These are phyloP conservation scores for Spathaspora arborariae DNA, from an alignment of 805 yeast genomes.

Conservation along the genomic window DNA sequence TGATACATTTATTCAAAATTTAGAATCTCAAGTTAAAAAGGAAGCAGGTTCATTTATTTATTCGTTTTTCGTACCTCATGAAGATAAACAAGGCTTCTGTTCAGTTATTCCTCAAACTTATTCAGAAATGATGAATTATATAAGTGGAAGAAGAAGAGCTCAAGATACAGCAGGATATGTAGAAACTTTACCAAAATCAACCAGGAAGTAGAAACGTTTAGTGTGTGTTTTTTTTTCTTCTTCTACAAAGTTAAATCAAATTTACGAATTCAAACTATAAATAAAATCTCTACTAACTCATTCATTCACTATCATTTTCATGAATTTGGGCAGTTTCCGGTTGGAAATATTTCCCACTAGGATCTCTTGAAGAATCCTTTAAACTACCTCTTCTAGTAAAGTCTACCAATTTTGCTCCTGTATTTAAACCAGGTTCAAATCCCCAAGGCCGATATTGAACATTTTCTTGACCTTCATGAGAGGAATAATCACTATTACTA, in stretches of 20 bases:
- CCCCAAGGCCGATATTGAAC: not conserved
- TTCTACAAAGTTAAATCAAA: too few species aligned
- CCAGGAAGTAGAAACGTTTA: not conserved
- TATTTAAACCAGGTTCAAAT: not conserved
- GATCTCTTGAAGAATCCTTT: constrained; percentile 36
- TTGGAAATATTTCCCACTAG: constrained; percentile 25
- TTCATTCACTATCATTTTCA: constrained; percentile 26
- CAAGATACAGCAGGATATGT: constrained; percentile 72
- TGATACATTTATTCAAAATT: constrained; percentile 69
- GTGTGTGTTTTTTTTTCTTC: not conserved
- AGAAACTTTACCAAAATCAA: constrained; percentile 25
- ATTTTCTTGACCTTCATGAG: not conserved
- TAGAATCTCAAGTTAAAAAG: constrained; percentile 57
- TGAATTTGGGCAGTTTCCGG: constrained; percentile 34
- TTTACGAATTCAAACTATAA: too few species aligned
- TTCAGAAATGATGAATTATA: constrained; percentile 86
- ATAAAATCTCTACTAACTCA: too few species aligned
- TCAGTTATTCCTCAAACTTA: constrained; percentile 85
- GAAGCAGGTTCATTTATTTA: constrained; percentile 86
- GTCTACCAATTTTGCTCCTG: constrained; percentile 42
- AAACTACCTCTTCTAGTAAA: constrained; percentile 44
- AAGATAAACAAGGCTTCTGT: constrained; percentile 53
- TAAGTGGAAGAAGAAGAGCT: constrained; percentile 89
- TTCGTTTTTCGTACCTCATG: constrained; percentile 79
- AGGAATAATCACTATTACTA: constrained; percentile 1